These are phyloP conservation scores for Rhododendron simsii DNA, from an alignment of 148 eudicot genomes.

Conservation along the genomic window DNA sequence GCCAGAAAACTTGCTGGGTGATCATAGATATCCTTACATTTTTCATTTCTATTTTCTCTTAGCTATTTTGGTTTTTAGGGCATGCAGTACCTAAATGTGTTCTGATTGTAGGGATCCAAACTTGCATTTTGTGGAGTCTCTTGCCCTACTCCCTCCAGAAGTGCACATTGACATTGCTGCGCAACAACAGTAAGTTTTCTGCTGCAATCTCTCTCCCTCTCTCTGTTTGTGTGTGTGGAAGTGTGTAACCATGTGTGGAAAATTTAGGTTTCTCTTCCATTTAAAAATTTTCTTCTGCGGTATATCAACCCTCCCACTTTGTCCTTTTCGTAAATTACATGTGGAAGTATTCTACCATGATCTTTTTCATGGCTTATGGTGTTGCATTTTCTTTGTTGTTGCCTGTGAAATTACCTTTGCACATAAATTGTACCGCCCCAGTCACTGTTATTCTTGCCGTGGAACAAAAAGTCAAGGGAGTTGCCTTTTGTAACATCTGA, in stretches of 20 bases:
- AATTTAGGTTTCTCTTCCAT: not conserved
- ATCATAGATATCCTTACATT: not conserved
- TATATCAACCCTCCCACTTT: too few species aligned
- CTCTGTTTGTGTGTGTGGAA: not conserved
- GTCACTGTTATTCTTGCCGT: not conserved
- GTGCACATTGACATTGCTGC: slow-evolving; percentile 45
- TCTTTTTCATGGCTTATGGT: not conserved
- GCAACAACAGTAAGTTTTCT: slow-evolving; percentile 35
- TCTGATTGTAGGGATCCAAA: slow-evolving; percentile 34
- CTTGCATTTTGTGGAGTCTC: slow-evolving; percentile 45
- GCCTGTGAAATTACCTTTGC: not conserved
- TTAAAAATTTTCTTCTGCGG: not conserved
- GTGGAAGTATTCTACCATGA: not conserved
- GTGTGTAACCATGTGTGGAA: too few species aligned
- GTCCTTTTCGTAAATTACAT: not conserved
- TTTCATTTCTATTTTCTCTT: not conserved
- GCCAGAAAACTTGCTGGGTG: slow-evolving; percentile 56
- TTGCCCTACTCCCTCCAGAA: slow-evolving; percentile 50
- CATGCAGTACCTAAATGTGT: not conserved
- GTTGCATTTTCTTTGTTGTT: not conserved
- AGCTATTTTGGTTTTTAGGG: not conserved
- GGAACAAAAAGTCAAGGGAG: not conserved
- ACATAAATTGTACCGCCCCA: not conserved
- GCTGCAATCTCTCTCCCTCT: not conserved
- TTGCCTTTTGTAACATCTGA: not conserved